phyloP scores from a whole-genome alignment of 2,329 filamentous ascomycete species.

The Fusarium chuoi region DNA sequence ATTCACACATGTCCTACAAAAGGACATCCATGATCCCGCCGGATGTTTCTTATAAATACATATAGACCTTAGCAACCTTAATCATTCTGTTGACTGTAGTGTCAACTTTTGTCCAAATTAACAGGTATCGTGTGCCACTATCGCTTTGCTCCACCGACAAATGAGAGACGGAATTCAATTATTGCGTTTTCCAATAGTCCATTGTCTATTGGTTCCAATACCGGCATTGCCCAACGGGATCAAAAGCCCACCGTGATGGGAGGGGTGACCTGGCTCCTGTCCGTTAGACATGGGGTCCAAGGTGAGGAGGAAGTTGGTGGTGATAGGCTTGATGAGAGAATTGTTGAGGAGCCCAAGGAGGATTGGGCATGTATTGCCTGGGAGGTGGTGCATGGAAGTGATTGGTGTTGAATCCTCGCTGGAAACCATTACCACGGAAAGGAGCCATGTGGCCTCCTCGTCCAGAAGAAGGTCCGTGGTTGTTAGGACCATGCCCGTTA shows the following conservation, averaged over 20 bases:
- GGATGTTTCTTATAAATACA: conserved; percentile 12
- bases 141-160: background rate
- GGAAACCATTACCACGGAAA: conserved; percentile 21
- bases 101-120: background rate
- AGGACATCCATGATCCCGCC: background rate
- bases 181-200: background rate
- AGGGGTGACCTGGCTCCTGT: background rate
- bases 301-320: conserved; percentile 25
- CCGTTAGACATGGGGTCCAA: conserved; percentile 22
- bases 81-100: background rate
- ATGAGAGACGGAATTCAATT: background rate
- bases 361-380: conserved; percentile 17
- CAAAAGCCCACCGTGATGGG: background rate
- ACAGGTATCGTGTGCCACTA: background rate
- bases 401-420: conserved; percentile 1
- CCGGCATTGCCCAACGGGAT: background rate
- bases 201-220: background rate
- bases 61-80: background rate
- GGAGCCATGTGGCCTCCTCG: conserved; percentile 12
- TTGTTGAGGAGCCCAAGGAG: conserved; percentile 4
- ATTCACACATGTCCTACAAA: background rate
- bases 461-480: background rate
- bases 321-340: conserved; percentile 20
- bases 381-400: conserved; percentile 1
- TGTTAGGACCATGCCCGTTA: background rate